Conservation (phyloP, 2,329 filamentous ascomycete species). For the Fusarium sulawesiense region DNA sequence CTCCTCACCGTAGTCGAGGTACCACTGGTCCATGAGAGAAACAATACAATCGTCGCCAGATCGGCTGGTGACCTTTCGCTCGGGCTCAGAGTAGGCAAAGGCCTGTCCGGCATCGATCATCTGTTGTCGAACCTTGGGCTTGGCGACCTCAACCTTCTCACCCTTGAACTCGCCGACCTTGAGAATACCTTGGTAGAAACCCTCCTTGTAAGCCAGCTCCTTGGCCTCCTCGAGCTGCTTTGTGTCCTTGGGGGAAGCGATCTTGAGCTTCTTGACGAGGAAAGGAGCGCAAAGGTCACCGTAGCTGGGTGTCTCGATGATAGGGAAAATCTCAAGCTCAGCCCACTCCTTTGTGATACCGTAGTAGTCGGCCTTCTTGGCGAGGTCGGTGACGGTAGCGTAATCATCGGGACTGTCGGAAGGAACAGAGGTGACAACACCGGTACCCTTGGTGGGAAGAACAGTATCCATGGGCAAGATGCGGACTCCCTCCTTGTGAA, state of each 20-base stretch:
- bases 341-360: conserved; percentile 97
- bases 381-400: conserved; percentile 85
- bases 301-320: conserved; percentile 89
- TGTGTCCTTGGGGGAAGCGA: conserved; percentile 93
- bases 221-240: conserved; percentile 92
- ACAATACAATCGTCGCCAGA: conserved; percentile 95
- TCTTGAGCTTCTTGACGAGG: conserved; percentile 93
- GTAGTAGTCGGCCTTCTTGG: conserved; percentile 96
- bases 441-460: conserved; percentile 92
- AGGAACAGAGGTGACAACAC: conserved; percentile 94
- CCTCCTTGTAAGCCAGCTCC: conserved; percentile 96
- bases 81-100: conserved; percentile 94
- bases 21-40: conserved; percentile 96
- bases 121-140: conserved; percentile 83
- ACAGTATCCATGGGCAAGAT: conserved; percentile 97
- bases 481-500: conserved; percentile 84
- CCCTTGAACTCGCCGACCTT: conserved; percentile 89
- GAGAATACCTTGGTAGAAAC: conserved; percentile 95
- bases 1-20: conserved; percentile 93
- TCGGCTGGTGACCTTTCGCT: conserved; percentile 87
- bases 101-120: conserved; percentile 82
- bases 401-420: conserved; percentile 96
- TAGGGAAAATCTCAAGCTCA: conserved; percentile 86
- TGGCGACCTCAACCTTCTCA: conserved; percentile 85
- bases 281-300: conserved; percentile 85